phyloP scores from a whole-genome alignment of 2,329 filamentous ascomycete genomes.

The Exophiala calicioides region DNA sequence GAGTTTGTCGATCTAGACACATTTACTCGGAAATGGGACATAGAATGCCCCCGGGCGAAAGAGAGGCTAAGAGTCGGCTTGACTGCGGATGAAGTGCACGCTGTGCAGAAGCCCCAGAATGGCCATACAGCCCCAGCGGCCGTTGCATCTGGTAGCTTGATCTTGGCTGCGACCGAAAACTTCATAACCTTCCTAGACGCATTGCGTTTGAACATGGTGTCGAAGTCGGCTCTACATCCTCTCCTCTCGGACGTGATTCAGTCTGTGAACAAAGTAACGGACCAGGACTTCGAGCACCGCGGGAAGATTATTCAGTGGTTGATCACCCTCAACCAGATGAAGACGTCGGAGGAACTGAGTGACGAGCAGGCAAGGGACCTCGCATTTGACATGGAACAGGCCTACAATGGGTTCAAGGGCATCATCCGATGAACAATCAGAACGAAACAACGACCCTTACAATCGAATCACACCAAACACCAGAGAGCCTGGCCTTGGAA shows the following conservation, averaged over 20 bases:
- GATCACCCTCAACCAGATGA: conserved; percentile 97
- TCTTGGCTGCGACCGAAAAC: conserved; percentile 90
- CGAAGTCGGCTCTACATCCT: conserved; percentile 95
- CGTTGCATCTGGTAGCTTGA: conserved; percentile 62
- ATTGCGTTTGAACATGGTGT: conserved; percentile 84
- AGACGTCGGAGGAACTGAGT: conserved; percentile 83
- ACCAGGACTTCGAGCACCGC: conserved; percentile 89
- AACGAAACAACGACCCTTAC: too few species aligned
- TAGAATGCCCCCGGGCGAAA: conserved; percentile 91
- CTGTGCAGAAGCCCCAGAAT: conserved; percentile 38
- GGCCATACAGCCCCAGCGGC: conserved; percentile 16
- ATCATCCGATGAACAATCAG: conserved; percentile 53
- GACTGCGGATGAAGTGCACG: conserved; percentile 61
- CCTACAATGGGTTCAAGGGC: conserved; percentile 90
- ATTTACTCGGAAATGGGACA: conserved; percentile 89
- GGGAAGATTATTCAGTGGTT: conserved; percentile 99
- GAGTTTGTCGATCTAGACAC: conserved; percentile 86
- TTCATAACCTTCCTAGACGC: conserved; percentile 98
- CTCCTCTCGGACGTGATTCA: conserved; percentile 94
- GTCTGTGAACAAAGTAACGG: conserved; percentile 94
- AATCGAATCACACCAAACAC: too few species aligned
- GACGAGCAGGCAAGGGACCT: conserved; percentile 87
- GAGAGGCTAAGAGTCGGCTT: conserved; percentile 90
- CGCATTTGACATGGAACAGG: conserved; percentile 89
- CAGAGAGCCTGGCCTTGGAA: too few species aligned